Evolutionary conservation across 441 rosid species (phyloP).

Genomic region (Metrosideros polymorpha): DNA sequence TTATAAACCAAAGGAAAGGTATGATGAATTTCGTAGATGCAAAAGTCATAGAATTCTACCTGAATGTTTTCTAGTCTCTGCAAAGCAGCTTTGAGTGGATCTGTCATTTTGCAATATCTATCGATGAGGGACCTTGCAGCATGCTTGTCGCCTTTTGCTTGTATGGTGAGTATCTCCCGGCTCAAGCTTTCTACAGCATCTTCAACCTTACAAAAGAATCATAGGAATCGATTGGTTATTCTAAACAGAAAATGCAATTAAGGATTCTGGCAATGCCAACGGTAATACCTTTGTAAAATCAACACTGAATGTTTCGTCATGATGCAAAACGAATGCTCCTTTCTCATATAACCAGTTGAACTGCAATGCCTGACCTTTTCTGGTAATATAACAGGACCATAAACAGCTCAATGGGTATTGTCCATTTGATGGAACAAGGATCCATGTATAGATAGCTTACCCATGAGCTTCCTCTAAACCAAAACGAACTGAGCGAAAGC

Average conservation of each 20-base stretch:
- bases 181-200: constrained; percentile 81
- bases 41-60: constrained; percentile 22
- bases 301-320: constrained; percentile 66
- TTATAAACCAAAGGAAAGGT: too few relatives aligned
- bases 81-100: constrained; percentile 53
- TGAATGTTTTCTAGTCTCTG: constrained; percentile 50
- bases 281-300: constrained; percentile 64
- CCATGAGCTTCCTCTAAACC: constrained; percentile 97
- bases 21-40: not conserved
- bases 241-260: not conserved
- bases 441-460: constrained; percentile 27
- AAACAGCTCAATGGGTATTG: not conserved
- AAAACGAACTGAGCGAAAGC: constrained; percentile 89
- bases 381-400: constrained; percentile 13
- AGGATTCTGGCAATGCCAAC: not conserved
- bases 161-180: constrained; percentile 74
- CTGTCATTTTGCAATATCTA: constrained; percentile 54
- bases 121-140: constrained; percentile 61
- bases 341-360: constrained; percentile 92
- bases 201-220: constrained; percentile 42
- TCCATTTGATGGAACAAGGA: not conserved
- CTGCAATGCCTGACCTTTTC: constrained; percentile 89
- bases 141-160: constrained; percentile 79
- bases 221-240: constrained; percentile 1
- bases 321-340: constrained; percentile 56